phyloP scores from a whole-genome alignment of 352 stramenopile species.

The Globisporangium splendens region DNA sequence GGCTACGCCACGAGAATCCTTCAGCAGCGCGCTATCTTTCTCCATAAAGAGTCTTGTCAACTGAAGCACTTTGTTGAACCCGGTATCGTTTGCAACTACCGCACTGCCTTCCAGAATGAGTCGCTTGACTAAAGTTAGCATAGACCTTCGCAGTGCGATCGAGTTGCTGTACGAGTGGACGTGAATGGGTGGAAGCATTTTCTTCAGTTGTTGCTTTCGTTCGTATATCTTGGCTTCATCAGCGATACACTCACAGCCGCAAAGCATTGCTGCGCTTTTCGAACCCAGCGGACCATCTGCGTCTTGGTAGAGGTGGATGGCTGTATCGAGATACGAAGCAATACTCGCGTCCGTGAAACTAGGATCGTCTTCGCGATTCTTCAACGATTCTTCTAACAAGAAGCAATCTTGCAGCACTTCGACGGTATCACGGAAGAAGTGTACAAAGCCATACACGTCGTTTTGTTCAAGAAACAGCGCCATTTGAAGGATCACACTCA shows the following conservation, averaged over 20 bases:
- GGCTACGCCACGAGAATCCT: neutral
- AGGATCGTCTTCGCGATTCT: conserved; percentile 22
- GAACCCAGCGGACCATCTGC: conserved; percentile 43
- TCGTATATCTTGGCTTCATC: conserved; percentile 23
- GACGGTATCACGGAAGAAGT: conserved; percentile 62
- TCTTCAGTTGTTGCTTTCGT: conserved; percentile 41
- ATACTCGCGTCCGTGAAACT: conserved; percentile 25
- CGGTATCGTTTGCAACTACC: conserved; percentile 27
- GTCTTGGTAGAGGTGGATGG: conserved; percentile 63
- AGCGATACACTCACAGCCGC: conserved; percentile 40
- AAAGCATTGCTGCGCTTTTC: conserved; percentile 29
- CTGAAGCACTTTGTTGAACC: conserved; percentile 33
- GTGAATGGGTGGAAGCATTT: conserved; percentile 43
- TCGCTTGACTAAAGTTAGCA: conserved; percentile 27
- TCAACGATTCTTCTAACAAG: conserved; percentile 46
- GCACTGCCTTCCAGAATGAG: conserved; percentile 29
- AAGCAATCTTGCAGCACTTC: conserved; percentile 52
- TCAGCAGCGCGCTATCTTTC: conserved; percentile 28
- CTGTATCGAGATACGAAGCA: conserved; percentile 50
- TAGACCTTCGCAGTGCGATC: conserved; percentile 30
- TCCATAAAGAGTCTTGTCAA: conserved; percentile 33
- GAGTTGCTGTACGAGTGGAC: conserved; percentile 34
- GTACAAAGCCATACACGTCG: conserved; percentile 55
- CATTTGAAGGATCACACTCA: conserved; percentile 50
- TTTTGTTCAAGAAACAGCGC: conserved; percentile 46